Evolutionary conservation across 2,329 filamentous ascomycete species (phyloP).

Genomic region (Shiraia bambusicola): DNA sequence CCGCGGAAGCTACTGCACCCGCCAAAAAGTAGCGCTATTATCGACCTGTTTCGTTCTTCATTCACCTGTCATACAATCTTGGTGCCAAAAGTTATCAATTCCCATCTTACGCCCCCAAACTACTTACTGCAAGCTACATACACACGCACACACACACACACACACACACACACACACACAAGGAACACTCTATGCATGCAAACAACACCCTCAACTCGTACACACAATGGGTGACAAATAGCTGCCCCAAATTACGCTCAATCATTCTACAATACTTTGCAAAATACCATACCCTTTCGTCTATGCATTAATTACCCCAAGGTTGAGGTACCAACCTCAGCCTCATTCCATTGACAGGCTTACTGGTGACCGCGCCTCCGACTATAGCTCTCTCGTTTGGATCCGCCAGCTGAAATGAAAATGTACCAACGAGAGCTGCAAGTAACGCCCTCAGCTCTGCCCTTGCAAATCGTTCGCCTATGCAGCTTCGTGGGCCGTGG

Average conservation of each 20-base stretch:
- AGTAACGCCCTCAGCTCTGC: conserved; percentile 41
- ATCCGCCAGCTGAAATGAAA: conserved; percentile 40
- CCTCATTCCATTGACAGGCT: conserved; percentile 43
- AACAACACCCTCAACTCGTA: too few species aligned
- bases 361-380: conserved; percentile 43
- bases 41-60: too few species aligned
- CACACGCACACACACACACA: too few species aligned
- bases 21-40: too few species aligned
- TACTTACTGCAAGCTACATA: not conserved
- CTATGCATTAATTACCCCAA: conserved; percentile 15
- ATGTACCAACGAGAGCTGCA: conserved; percentile 38
- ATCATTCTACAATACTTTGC: too few species aligned
- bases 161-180: too few species aligned
- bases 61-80: not conserved
- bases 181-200: too few species aligned
- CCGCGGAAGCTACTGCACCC: too few species aligned
- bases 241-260: too few species aligned
- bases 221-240: too few species aligned
- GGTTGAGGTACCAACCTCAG: conserved; percentile 31
- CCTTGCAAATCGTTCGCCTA: conserved; percentile 43
- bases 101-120: not conserved
- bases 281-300: too few species aligned
- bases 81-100: not conserved
- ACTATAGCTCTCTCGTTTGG: conserved; percentile 29
- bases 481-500: conserved; percentile 45